phyloP scores from a whole-genome alignment of 306 rosid species.

The Echinosophora koreensis region DNA sequence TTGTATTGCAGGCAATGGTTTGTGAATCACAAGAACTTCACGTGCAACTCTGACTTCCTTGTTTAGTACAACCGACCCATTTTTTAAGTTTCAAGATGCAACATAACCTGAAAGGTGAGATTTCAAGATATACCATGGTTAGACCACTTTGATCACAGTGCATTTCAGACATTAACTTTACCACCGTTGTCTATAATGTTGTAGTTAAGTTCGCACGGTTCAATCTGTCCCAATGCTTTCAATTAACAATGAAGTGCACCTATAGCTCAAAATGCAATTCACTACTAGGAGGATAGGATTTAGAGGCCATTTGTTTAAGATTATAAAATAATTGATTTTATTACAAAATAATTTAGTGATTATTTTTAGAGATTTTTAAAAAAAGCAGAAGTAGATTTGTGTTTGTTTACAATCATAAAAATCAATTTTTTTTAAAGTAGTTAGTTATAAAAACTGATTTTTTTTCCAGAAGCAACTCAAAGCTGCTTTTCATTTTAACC shows the following conservation, averaged over 20 bases:
- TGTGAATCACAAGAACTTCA: constrained; percentile 71
- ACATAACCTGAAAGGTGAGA: constrained; percentile 51
- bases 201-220: constrained; percentile 45
- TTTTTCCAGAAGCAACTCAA: too few relatives aligned
- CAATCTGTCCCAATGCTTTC: constrained; percentile 39
- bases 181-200: constrained; percentile 35
- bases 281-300: too few relatives aligned
- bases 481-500: too few relatives aligned
- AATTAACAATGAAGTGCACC: background rate
- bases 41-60: constrained; percentile 71
- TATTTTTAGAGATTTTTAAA: too few relatives aligned
- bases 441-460: too few relatives aligned
- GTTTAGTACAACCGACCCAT: constrained; percentile 48
- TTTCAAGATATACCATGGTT: constrained; percentile 46
- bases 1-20: constrained; percentile 56
- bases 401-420: too few relatives aligned
- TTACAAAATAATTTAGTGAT: too few relatives aligned
- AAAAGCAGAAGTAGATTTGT: too few relatives aligned
- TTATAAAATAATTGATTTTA: too few relatives aligned
- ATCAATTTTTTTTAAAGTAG: too few relatives aligned
- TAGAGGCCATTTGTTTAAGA: too few relatives aligned
- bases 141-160: constrained; percentile 51
- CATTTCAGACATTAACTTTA: constrained; percentile 47
- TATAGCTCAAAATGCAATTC: background rate
- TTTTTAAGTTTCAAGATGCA: constrained; percentile 31